phyloP scores from a whole-genome alignment of 2,329 filamentous ascomycete species.

The Chaetomiaceae sp. region DNA sequence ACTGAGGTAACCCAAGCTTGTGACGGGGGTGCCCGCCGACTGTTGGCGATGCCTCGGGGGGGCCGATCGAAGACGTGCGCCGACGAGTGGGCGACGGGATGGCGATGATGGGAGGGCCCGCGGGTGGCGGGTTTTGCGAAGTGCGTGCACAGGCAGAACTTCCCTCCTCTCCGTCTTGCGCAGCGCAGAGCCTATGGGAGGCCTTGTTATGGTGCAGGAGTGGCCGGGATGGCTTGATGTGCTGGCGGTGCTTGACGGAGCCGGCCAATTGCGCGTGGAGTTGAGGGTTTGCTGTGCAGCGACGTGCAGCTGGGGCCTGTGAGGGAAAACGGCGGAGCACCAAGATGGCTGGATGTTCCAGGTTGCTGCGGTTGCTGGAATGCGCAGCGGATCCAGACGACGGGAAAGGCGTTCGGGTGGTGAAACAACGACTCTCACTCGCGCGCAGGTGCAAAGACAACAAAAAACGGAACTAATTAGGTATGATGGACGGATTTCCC shows the following conservation, averaged over 20 bases:
- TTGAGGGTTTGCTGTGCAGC: slow-evolving; percentile 23
- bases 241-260: slow-evolving; percentile 27
- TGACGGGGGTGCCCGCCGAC: not conserved
- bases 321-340: slow-evolving; percentile 16
- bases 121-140: slow-evolving; percentile 5
- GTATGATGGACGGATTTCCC: too few relatives aligned
- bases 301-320: slow-evolving; percentile 22
- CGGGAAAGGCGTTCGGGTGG: too few relatives aligned
- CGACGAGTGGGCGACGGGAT: not conserved
- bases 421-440: too few relatives aligned
- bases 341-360: too few relatives aligned
- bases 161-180: not conserved
- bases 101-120: not conserved
- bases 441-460: too few relatives aligned
- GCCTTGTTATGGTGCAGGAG: slow-evolving; percentile 33
- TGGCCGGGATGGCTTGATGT: slow-evolving; percentile 29
- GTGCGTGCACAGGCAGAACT: slow-evolving; percentile 1
- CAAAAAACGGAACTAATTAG: too few relatives aligned
- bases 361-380: too few relatives aligned
- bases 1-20: not conserved
- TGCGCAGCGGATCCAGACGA: too few relatives aligned
- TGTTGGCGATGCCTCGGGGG: slow-evolving; percentile 3
- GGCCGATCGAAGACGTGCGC: slow-evolving; percentile 1
- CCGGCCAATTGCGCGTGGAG: slow-evolving; percentile 26
- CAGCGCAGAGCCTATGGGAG: slow-evolving; percentile 23